Evolutionary conservation across 148 eudicot species (phyloP), one percentile per base, ranked within the genome.

Genomic region (Drosera capensis): DNA sequence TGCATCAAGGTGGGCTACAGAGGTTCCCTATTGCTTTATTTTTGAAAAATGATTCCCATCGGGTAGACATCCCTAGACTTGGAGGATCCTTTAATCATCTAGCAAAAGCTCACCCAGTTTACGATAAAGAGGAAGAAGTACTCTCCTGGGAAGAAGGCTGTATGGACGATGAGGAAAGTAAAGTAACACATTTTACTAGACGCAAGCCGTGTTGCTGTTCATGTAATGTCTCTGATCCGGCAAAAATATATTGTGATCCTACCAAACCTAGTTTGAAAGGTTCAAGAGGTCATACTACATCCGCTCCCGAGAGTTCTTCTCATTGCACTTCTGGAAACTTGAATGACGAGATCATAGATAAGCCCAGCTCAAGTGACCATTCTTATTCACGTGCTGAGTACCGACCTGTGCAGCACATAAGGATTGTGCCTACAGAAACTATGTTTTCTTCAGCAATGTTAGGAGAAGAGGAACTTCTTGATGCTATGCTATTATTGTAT

Each of bases 111-210:
- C 66, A 83, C 51, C 75, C 75, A 38, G 56, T 71, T 45, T 50
- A 37, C 59, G 64, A 42, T 38, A 68, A 70, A 58, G 81, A 68
- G 54, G 70, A 59, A 34, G 90, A 87, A 65, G 68, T 77, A 20
- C 68, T 88, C 63, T 66, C 78, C 30, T 88, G 96, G 96, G 83
- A 88, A 51, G 96, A 88, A 77, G 96, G 96, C 23, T 88, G 92
- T 58, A 73, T 73, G 74, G 92, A 88, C 58, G 75, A 73, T 48
- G 78, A 66, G 63, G 86, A 75, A 65, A 56, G 65, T 21, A 68
- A 65, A 67, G 83, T 67, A 42, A 77, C 96, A 43, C 96, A 88
- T 65, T 49, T 38, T 47, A 60, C 81, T 25, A 68, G 68, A 54
- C 71, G 55, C 63, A 80, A 83, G 61, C 96, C 96, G 26, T 83